Base-by-base conservation (phyloP, 306 rosid genomes). In the Begonia loranthoides region DNA sequence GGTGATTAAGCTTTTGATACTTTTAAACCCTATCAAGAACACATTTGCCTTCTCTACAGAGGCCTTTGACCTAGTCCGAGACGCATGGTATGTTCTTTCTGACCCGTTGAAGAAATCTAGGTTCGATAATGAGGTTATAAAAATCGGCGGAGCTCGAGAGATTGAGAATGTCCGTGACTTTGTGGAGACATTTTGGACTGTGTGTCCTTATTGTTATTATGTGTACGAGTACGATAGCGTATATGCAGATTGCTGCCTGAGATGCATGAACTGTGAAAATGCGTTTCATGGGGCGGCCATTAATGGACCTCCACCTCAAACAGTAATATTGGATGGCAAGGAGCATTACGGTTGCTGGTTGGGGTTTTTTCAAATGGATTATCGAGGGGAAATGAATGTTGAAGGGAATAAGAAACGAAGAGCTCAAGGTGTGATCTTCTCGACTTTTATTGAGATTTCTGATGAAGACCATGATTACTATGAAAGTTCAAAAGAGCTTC, bases 201-300 rank as follows among this genome's bases (percentile, higher is more conserved):
- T 80, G 54, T 87, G 94, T 56, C 88, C 94, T 9, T 87, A 72
- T 61, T 84, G 94, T 43, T 84, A 70, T 72, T 67, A 14, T 52
- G 41, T 84, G 59, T 79, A 67, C 24, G 76, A 78, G 60, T 83
- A 83, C 56, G 69, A 66, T 61, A 76, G 47, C 46, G 60, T 46
- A 15, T 87, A 76, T 17, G 62, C 67, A 51, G 94, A 63, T 2
- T 80, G 72, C 54, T 50, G 81, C 12, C 40, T 87, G 24, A 63
- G 83, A 13, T 87, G 96, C 24, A 70, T 57, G 49, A 68, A 68
- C 10, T 80, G 96, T 60, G 9, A 11, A 66, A 70, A n/a, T 19
- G 73, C 76, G 1, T 83, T 78, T 59, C 94, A 80, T 10, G 96
- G 84, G 15, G 70, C 62, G n/a, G 66, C 64, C 54, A 80, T 87